Evolutionary conservation across 108 stramenopile species (phyloP).

Genomic region (Nannochloropsis gaditana): DNA sequence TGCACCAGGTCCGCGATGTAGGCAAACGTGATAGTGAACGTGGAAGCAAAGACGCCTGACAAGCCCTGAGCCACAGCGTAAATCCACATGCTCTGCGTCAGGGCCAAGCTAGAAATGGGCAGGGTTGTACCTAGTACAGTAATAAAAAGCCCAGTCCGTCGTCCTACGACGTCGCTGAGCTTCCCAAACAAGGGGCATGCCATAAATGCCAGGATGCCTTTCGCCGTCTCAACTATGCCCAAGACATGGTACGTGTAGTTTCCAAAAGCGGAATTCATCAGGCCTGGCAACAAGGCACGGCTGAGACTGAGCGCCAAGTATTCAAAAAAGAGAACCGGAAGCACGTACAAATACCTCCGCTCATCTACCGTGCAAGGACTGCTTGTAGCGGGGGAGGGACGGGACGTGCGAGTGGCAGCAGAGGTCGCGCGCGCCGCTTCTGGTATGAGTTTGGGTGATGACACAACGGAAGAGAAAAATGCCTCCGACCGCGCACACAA

Average conservation of each 20-base stretch:
- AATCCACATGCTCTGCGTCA: conserved; percentile 57
- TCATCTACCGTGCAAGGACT: background rate
- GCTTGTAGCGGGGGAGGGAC: background rate
- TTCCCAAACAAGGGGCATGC: conserved; percentile 85
- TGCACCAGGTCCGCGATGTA: conserved; percentile 88
- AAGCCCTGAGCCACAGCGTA: conserved; percentile 25
- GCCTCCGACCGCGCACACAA: background rate
- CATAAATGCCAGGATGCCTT: conserved; percentile 82
- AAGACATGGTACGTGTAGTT: conserved; percentile 67
- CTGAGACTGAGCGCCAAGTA: conserved; percentile 65
- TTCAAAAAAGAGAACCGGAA: conserved; percentile 86
- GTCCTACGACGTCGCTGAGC: conserved; percentile 72
- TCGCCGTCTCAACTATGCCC: conserved; percentile 74
- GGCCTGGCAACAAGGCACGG: conserved; percentile 64
- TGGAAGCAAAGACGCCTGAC: conserved; percentile 81
- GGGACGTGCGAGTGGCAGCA: background rate
- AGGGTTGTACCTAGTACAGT: conserved; percentile 82
- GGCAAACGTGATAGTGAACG: conserved; percentile 93
- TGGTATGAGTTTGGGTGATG: background rate
- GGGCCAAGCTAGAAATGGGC: conserved; percentile 76
- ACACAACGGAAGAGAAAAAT: background rate
- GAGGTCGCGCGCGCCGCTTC: conserved; percentile 1
- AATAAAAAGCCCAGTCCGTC: conserved; percentile 69
- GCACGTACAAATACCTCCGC: conserved; percentile 54
- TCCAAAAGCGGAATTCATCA: conserved; percentile 66